Evolutionary conservation across 495 filamentous ascomycete species (phyloP), one percentile per base, ranked within the genome.

Genomic region (Sporormia fimetaria): DNA sequence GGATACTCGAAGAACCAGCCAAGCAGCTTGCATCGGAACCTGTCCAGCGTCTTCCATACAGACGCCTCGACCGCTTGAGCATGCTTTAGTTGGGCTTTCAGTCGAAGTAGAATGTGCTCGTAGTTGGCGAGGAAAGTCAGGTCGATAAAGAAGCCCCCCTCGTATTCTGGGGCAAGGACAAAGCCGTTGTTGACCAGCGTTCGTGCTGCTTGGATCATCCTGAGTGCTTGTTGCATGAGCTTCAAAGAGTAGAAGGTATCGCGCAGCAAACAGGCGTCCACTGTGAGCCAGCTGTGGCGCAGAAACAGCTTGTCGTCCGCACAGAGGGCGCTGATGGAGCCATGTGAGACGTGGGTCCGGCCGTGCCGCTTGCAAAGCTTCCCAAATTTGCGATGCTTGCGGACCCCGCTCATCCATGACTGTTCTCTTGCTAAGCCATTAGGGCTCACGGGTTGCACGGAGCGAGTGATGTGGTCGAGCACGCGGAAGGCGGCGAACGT

Each of bases 1-100:
- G 63, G 59, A 26, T 49, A 63, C 40, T 63, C 60, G 16, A 47
- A 49, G 51, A 58, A 63, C 58, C 56, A 62, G 12, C 7, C 22
- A 6, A 50, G 38, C 31, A 55, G 42, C 37, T 37, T 37, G 12
- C 39, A 37, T 27, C 43, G 42, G 24, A 32, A 37, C 30, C 48
- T 55, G 37, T 37, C 31, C 14, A 39, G 37, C 25, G 12, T 12
- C 12, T 29, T 33, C 22, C 32, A 33, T 9, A 41, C 18, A 42
- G 47, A 23, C 4, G 46, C 32, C 25, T 55, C 51, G 17, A 55
- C n/a, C 21, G 41, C 20, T 17, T 51, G 25, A 11, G 42, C 25
- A 3, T 51, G 34, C 10, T 47, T 47, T 9, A 55, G 47, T 28
- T 42, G 42, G 18, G 26, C 18, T 16, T 40, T 33, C 9, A 55